Evolutionary conservation across 2,329 filamentous ascomycete genomes (phyloP).

Genomic region (Hymenoscyphus repandus): DNA sequence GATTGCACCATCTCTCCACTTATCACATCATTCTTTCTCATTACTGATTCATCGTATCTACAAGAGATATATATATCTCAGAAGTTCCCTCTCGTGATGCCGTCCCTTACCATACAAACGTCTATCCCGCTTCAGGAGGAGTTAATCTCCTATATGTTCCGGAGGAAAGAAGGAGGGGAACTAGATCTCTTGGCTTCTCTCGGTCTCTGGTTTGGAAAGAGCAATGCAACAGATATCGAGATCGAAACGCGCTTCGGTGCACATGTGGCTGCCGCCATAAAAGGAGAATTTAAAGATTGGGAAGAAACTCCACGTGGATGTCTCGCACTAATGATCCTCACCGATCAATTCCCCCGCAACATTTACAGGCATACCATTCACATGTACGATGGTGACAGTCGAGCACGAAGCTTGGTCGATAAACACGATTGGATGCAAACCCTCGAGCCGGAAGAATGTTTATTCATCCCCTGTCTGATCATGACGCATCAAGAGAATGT

Average conservation of each 20-base stretch:
- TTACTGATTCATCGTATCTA: no score
- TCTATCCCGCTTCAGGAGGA: slow-evolving; percentile 3
- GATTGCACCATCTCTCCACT: no score
- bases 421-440: no score
- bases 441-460: no score
- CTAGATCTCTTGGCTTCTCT: slow-evolving; percentile 8
- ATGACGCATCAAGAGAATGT: neutral
- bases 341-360: slow-evolving; percentile 35
- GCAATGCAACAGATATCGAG: slow-evolving; percentile 9
- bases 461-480: no score
- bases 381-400: slow-evolving; percentile 4
- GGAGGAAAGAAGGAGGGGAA: neutral
- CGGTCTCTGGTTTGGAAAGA: slow-evolving; percentile 8
- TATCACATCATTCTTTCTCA: no score
- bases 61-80: no score
- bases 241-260: slow-evolving; percentile 5
- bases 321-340: slow-evolving; percentile 33
- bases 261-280: slow-evolving; percentile 5
- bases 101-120: no score
- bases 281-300: slow-evolving; percentile 2
- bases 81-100: no score
- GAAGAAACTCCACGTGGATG: slow-evolving; percentile 19
- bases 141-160: slow-evolving; percentile 9
- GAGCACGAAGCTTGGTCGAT: neutral
- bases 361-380: slow-evolving; percentile 7